These are phyloP conservation scores for Raphanus sativus DNA, from an alignment of 345 rosid species.

Conservation along the genomic window DNA sequence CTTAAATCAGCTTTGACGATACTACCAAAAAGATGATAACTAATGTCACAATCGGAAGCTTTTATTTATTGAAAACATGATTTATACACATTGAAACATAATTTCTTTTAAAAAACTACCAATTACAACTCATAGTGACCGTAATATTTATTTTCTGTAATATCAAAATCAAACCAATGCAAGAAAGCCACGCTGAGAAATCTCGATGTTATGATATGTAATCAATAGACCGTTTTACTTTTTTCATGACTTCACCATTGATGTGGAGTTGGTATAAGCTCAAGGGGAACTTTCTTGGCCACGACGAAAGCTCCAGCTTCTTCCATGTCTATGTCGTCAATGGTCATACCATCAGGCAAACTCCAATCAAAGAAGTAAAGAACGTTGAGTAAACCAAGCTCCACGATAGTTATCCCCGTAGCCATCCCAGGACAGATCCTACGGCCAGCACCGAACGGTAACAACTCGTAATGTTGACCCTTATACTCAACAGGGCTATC, in stretches of 20 bases:
- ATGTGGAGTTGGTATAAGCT: neutral
- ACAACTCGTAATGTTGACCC: neutral
- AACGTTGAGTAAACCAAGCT: neutral
- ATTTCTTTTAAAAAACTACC: neutral
- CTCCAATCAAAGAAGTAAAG: conserved; percentile 1
- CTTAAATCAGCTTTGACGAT: neutral
- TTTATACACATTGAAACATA: neutral
- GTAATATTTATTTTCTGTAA: neutral
- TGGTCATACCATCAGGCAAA: neutral
- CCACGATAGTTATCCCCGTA: neutral
- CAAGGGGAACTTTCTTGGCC: conserved; percentile 6
- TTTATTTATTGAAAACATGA: neutral
- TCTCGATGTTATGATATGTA: neutral
- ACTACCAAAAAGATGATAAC: neutral
- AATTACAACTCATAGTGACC: neutral
- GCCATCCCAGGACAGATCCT: neutral
- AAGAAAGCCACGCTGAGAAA: neutral
- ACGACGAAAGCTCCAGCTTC: neutral
- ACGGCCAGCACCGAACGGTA: neutral
- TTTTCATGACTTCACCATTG: neutral
- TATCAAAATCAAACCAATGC: neutral
- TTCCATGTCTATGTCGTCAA: neutral
- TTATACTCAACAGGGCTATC: neutral
- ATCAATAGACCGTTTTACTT: neutral
- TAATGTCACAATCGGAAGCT: neutral